These are phyloP conservation scores for Saprolegnia parasitica DNA, from an alignment of 352 stramenopile genomes.

Conservation along the genomic window DNA sequence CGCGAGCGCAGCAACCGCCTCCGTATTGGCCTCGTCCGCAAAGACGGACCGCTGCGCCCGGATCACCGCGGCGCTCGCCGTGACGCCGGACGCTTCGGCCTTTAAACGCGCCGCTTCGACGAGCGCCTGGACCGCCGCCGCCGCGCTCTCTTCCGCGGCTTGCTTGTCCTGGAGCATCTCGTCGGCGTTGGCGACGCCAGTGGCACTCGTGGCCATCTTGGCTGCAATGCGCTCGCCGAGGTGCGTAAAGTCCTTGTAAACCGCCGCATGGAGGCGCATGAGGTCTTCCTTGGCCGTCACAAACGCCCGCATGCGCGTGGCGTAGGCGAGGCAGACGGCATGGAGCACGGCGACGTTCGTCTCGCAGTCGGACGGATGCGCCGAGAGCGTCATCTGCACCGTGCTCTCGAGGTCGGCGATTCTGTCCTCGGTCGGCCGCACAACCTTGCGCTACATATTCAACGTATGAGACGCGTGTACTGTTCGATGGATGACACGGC, in stretches of 20 bases:
- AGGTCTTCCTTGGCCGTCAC: slow-evolving; percentile 1
- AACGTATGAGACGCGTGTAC: not conserved
- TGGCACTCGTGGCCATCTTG: not conserved
- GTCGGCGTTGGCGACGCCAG: not conserved
- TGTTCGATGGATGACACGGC: no score
- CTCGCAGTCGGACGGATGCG: not conserved
- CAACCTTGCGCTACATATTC: slow-evolving; percentile 3
- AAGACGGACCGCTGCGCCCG: slow-evolving; percentile 1
- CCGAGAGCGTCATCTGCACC: not conserved
- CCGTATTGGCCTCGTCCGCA: not conserved
- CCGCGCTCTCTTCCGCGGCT: slow-evolving; percentile 3
- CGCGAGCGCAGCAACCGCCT: slow-evolving; percentile 2
- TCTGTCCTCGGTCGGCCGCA: not conserved
- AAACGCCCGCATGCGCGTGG: not conserved
- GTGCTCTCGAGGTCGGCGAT: not conserved
- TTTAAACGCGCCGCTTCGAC: not conserved
- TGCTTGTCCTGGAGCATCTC: not conserved
- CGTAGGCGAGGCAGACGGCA: not conserved
- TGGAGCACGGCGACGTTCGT: slow-evolving; percentile 11
- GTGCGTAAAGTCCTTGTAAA: not conserved
- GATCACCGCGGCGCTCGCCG: not conserved
- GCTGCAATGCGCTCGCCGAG: not conserved
- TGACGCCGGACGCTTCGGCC: not conserved
- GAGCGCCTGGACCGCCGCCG: not conserved
- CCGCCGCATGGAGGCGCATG: not conserved